phyloP scores from a whole-genome alignment of 306 rosid species.

The Myrica gale region DNA sequence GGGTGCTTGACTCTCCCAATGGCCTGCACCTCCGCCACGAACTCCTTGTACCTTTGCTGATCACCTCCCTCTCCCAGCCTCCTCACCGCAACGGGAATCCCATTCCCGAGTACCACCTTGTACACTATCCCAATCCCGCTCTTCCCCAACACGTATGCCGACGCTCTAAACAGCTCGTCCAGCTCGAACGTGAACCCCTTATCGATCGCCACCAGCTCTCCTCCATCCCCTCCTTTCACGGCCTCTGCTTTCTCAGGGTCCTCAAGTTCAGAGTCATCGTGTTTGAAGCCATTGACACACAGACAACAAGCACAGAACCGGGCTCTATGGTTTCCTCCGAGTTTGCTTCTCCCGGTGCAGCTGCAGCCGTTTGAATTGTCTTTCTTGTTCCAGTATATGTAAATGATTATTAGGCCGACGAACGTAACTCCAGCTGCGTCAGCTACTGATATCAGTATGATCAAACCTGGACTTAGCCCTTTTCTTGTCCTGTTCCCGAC shows the following conservation, averaged over 20 bases:
- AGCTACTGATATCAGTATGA: conserved; percentile 71
- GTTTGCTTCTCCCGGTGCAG: conserved; percentile 62
- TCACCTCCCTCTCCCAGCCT: conserved; percentile 93
- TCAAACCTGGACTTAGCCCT: conserved; percentile 71
- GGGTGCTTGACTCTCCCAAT: conserved; percentile 94
- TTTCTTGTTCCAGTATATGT: conserved; percentile 80
- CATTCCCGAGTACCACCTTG: conserved; percentile 92
- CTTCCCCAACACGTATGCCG: conserved; percentile 96
- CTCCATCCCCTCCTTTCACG: conserved; percentile 44
- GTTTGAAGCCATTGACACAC: conserved; percentile 53
- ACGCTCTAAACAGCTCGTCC: conserved; percentile 87
- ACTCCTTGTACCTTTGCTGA: conserved; percentile 85
- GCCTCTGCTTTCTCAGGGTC: conserved; percentile 47
- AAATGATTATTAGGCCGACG: conserved; percentile 64
- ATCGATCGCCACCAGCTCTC: conserved; percentile 86
- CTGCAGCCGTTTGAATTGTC: conserved; percentile 74
- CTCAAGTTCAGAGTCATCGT: conserved; percentile 71
- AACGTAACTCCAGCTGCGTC: conserved; percentile 83
- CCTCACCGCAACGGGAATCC: conserved; percentile 95
- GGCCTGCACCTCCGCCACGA: conserved; percentile 81
- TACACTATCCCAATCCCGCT: conserved; percentile 97
- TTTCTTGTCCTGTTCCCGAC: conserved; percentile 22
- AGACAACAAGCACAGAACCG: conserved; percentile 35
- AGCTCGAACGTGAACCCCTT: conserved; percentile 84
- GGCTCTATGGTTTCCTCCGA: conserved; percentile 48